phyloP scores from a whole-genome alignment of 2,329 filamentous ascomycete genomes.

The Alternaria incomplexa region DNA sequence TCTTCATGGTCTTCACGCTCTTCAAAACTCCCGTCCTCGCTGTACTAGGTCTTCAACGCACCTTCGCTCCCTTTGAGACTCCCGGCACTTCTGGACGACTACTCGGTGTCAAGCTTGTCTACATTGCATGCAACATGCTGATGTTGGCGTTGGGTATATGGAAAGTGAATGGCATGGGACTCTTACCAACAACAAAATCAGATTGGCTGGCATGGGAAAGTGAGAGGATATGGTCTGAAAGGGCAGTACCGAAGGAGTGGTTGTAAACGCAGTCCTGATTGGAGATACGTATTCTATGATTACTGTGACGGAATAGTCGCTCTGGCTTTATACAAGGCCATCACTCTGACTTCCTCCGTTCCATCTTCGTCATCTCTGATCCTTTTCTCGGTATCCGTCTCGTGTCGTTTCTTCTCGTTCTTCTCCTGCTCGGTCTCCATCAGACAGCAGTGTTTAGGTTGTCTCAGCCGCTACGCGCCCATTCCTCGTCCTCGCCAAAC shows the following conservation, averaged over 20 bases:
- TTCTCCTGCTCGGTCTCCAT: neutral
- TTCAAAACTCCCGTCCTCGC: constrained; percentile 96
- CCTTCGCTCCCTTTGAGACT: constrained; percentile 91
- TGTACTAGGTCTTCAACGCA: constrained; percentile 78
- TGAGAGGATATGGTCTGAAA: constrained; percentile 59
- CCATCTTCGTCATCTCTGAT: neutral
- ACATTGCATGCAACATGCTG: constrained; percentile 84
- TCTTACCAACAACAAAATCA: constrained; percentile 93
- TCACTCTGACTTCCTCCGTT: neutral
- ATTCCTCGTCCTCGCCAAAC: neutral
- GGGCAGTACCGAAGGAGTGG: constrained; percentile 46
- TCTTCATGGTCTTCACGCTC: constrained; percentile 99
- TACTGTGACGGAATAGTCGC: neutral
- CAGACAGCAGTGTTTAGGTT: neutral
- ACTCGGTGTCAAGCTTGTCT: constrained; percentile 83
- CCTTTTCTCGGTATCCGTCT: neutral
- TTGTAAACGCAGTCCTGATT: constrained; percentile 18
- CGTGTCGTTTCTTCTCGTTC: neutral
- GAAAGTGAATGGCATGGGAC: constrained; percentile 96
- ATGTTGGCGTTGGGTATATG: constrained; percentile 86
- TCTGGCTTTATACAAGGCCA: neutral
- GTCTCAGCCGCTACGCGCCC: neutral
- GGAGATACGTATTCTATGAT: neutral
- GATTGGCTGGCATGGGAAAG: constrained; percentile 98
- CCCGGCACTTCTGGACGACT: constrained; percentile 76